A percentile compares a stretch with the other conserved stretches of the same genome.
Conservation (phyloP, 208 protist genomes). For the Leishmania guyanensis region DNA sequence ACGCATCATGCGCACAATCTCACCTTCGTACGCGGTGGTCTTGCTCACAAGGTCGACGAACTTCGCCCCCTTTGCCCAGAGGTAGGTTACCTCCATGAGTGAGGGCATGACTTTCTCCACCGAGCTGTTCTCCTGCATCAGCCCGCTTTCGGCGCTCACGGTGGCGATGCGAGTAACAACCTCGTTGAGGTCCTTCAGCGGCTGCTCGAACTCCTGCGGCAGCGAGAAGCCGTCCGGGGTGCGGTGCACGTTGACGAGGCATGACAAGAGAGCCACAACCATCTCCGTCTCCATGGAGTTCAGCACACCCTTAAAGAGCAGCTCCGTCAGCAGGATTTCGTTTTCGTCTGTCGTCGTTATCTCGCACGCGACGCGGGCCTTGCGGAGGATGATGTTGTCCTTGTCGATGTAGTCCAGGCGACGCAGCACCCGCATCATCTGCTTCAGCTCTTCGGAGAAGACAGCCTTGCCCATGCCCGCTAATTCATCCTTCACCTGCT, state of each 20-base stretch:
- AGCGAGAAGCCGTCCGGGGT: conserved; percentile 89
- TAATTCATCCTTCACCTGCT: conserved; percentile 84
- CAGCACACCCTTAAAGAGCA: conserved; percentile 98
- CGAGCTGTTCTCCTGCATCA: conserved; percentile 91
- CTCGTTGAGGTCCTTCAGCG: conserved; percentile 90
- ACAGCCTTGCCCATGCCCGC: conserved; percentile 83
- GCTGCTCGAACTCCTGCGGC: conserved; percentile 86
- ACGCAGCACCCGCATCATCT: conserved; percentile 97
- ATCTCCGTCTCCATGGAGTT: conserved; percentile 97
- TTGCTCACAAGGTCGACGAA: conserved; percentile 98
- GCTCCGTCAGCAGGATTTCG: conserved; percentile 98
- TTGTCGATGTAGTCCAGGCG: conserved; percentile 96
- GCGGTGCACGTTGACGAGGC: conserved; percentile 97
- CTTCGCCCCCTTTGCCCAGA: conserved; percentile 97
- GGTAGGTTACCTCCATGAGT: conserved; percentile 96
- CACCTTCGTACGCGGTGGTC: conserved; percentile 98
- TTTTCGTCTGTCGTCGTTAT: conserved; percentile 98
- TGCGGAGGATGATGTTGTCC: conserved; percentile 97
- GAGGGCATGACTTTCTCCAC: conserved; percentile 96
- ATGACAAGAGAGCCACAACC: conserved; percentile 95
- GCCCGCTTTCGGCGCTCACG: conserved; percentile 92
- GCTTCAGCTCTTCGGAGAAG: conserved; percentile 94
- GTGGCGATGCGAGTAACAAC: conserved; percentile 92
- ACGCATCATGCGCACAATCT: conserved; percentile 98
- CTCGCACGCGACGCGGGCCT: conserved; percentile 98